A percentile compares a stretch with the other conserved stretches of the same genome.
Conservation (phyloP, 805 yeast genomes). For the Zygosaccharomyces rouxii region DNA sequence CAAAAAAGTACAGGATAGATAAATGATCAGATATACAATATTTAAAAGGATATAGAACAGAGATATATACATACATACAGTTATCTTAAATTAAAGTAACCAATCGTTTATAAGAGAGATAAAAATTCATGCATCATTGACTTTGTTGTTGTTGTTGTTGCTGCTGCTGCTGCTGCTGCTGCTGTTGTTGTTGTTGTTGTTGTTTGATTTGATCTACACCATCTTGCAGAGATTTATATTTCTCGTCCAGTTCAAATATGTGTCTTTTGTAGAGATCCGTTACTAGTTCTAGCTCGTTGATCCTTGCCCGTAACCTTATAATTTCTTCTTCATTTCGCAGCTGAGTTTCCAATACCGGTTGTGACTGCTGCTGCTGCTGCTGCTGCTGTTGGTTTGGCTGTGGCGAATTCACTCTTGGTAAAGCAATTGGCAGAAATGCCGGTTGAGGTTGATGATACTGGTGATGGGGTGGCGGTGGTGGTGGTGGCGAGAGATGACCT, state of each 20-base stretch:
- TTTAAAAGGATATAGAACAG: not conserved
- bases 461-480: not conserved
- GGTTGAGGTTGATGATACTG: not conserved
- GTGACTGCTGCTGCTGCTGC: conserved; percentile 30
- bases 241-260: conserved; percentile 68
- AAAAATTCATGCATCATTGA: not conserved
- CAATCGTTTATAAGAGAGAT: not conserved
- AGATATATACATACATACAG: not conserved
- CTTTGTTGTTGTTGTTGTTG: not conserved
- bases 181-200: not conserved
- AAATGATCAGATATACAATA: too few species aligned
- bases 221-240: conserved; percentile 27
- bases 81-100: too few species aligned
- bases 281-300: conserved; percentile 83
- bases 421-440: not conserved
- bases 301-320: conserved; percentile 60
- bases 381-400: conserved; percentile 32
- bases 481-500: not conserved
- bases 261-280: conserved; percentile 83
- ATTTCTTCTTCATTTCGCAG: conserved; percentile 34
- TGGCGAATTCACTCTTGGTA: conserved; percentile 2
- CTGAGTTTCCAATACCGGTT: conserved; percentile 20
- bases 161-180: not conserved
- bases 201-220: conserved; percentile 13
- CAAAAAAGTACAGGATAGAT: too few species aligned